These are phyloP conservation scores for Phytophthora vignae DNA, from an alignment of 352 stramenopile species.

Conservation along the genomic window DNA sequence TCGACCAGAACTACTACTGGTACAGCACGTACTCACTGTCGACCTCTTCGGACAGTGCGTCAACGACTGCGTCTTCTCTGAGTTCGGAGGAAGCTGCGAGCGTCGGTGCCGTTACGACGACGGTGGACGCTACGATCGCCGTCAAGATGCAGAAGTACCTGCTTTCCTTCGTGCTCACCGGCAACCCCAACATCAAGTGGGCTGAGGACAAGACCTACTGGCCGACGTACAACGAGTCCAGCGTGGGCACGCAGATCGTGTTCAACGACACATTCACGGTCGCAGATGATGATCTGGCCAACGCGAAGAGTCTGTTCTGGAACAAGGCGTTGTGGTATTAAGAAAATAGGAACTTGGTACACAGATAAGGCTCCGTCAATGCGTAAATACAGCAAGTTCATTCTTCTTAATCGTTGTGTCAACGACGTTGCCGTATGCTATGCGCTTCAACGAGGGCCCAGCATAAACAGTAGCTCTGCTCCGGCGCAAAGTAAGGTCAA, in stretches of 20 bases:
- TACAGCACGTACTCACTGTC: constrained; percentile 33
- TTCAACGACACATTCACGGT: constrained; percentile 34
- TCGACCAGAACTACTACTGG: constrained; percentile 39
- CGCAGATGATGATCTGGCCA: constrained; percentile 28
- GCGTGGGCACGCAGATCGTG: constrained; percentile 22
- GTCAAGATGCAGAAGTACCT: constrained; percentile 39
- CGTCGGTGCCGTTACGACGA: constrained; percentile 2
- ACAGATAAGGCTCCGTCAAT: too few species aligned
- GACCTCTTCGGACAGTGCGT: constrained; percentile 12
- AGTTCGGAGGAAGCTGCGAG: background rate
- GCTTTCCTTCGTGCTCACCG: constrained; percentile 34
- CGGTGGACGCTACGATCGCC: constrained; percentile 32
- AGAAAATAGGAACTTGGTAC: background rate
- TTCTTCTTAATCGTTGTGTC: too few species aligned
- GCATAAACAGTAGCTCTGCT: background rate
- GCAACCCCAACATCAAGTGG: constrained; percentile 32
- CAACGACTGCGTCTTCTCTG: background rate
- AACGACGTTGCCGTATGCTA: background rate
- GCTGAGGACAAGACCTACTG: constrained; percentile 37
- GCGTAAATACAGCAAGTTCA: too few species aligned
- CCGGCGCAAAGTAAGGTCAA: background rate
- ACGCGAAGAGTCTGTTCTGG: constrained; percentile 29
- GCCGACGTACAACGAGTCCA: constrained; percentile 29
- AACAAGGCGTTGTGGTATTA: constrained; percentile 46
- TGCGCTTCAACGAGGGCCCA: background rate